phyloP scores from a whole-genome alignment of 345 rosid genomes.

The Carallia pectinifolia region DNA sequence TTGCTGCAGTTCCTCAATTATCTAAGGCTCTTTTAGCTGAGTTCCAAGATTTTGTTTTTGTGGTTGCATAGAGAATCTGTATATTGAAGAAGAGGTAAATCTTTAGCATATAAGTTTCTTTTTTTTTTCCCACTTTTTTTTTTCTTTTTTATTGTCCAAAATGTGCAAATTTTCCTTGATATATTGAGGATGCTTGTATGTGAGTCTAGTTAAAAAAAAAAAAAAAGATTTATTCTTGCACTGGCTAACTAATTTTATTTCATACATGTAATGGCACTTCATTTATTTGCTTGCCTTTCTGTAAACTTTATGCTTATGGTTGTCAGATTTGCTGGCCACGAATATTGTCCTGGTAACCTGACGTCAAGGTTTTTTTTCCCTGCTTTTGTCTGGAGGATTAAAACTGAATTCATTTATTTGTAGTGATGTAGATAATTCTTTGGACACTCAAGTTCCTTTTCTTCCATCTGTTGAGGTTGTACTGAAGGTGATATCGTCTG shows the following conservation, averaged over 20 bases:
- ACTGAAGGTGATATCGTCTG: conserved; percentile 77
- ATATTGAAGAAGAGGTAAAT: conserved; percentile 57
- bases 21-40: conserved; percentile 62
- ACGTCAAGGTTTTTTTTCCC: not conserved
- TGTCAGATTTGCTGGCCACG: not conserved
- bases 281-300: too few species aligned
- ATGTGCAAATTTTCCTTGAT: too few species aligned
- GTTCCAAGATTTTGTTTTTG: conserved; percentile 57
- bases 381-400: conserved; percentile 6
- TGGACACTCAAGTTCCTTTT: conserved; percentile 53
- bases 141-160: too few species aligned
- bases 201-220: not conserved
- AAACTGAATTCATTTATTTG: conserved; percentile 37
- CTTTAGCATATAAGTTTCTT: too few species aligned
- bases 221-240: too few species aligned
- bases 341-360: not conserved
- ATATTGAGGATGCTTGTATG: not conserved
- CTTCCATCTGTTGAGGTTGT: conserved; percentile 82
- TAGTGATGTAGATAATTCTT: conserved; percentile 83
- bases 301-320: too few species aligned
- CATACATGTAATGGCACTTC: too few species aligned
- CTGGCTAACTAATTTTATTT: too few species aligned
- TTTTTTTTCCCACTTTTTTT: too few species aligned
- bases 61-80: conserved; percentile 44
- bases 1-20: conserved; percentile 51